A percentile compares a stretch with the other conserved stretches of the same genome.
phyloP scores from a whole-genome alignment of 331 rosid genomes.

The Malus hybrid region DNA sequence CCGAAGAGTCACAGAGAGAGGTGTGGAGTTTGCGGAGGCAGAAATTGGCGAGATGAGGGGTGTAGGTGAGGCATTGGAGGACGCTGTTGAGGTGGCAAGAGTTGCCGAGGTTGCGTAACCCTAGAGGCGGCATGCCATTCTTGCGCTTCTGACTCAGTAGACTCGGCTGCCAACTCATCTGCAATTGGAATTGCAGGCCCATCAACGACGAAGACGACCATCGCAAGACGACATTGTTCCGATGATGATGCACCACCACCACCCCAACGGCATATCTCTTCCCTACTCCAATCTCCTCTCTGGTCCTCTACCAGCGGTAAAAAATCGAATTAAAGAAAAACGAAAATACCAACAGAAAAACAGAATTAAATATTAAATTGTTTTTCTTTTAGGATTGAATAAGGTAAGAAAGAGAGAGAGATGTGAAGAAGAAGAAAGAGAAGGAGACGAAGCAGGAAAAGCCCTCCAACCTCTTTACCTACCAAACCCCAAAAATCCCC shows the following conservation, averaged over 20 bases:
- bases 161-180: slow-evolving; percentile 98
- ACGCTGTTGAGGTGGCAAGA: slow-evolving; percentile 99
- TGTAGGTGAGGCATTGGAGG: slow-evolving; percentile 96
- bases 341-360: not conserved
- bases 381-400: not conserved
- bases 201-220: slow-evolving; percentile 59
- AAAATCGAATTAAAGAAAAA: not conserved
- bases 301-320: not conserved
- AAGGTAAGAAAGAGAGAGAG: not conserved
- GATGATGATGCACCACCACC: slow-evolving; percentile 39
- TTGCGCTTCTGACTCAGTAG: slow-evolving; percentile 75
- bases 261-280: slow-evolving; percentile 66
- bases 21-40: slow-evolving; percentile 83
- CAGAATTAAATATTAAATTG: not conserved
- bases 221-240: slow-evolving; percentile 28
- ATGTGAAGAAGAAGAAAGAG: not conserved
- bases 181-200: slow-evolving; percentile 69
- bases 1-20: slow-evolving; percentile 68
- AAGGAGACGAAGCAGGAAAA: not conserved
- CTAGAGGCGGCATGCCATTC: slow-evolving; percentile 77
- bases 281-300: not conserved
- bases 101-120: slow-evolving; percentile 91
- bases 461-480: not conserved
- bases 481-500: slow-evolving; percentile 6
- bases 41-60: slow-evolving; percentile 99